phyloP scores from a whole-genome alignment of 768 basidiomycete genomes.

The Mycena filopes region DNA sequence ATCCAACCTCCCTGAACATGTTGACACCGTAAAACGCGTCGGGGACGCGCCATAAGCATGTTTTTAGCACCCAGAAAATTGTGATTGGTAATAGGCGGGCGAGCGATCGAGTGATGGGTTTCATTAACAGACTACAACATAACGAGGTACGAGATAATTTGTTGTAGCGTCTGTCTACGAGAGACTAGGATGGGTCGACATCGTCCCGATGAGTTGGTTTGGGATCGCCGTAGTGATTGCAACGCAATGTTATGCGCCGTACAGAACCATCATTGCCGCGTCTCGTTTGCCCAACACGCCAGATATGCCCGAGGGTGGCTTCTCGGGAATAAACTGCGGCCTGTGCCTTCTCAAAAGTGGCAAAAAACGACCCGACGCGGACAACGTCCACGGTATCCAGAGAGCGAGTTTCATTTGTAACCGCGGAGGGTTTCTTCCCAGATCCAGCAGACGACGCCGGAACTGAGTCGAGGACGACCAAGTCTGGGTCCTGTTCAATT shows the following conservation, averaged over 20 bases:
- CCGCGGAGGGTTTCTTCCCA: no score
- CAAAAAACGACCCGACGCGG: constrained; percentile 6
- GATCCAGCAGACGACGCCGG: background rate
- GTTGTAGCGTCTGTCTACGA: background rate
- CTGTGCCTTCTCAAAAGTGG: background rate
- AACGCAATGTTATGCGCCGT: background rate
- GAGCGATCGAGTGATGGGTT: no score
- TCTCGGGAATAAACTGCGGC: background rate
- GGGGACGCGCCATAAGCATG: no score
- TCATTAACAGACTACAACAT: no score
- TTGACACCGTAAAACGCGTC: no score
- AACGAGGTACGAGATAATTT: no score
- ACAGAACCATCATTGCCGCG: constrained; percentile 9
- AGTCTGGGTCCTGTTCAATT: no score
- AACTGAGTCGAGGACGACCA: background rate
- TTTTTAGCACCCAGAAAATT: no score
- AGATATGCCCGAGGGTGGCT: constrained; percentile 8
- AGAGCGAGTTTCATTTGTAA: no score
- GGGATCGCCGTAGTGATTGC: constrained; percentile 19
- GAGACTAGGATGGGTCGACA: no score
- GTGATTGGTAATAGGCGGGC: no score
- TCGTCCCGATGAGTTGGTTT: background rate
- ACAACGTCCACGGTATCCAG: background rate
- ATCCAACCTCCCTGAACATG: no score
- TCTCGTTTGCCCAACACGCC: constrained; percentile 6